A percentile compares a stretch with the other conserved stretches of the same genome.
phyloP scores from a whole-genome alignment of 768 basidiomycete genomes.

The Trametes sanguinea region DNA sequence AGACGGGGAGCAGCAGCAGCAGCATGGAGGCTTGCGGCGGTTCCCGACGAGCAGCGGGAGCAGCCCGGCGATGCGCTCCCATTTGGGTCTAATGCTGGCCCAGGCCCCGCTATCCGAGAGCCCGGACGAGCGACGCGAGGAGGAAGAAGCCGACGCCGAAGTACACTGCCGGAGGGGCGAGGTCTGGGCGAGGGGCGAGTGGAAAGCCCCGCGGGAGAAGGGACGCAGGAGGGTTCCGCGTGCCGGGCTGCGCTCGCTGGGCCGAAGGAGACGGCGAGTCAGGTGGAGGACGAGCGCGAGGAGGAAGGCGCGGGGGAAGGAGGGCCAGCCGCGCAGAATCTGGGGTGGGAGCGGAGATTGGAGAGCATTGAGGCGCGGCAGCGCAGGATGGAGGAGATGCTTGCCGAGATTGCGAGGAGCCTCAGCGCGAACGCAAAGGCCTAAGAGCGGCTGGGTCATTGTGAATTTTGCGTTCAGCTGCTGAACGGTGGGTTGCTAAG shows the following conservation, averaged over 20 bases:
- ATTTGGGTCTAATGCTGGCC: constrained; percentile 9
- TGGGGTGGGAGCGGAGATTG: constrained; percentile 38
- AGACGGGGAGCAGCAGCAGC: not conserved
- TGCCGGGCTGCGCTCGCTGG: no score
- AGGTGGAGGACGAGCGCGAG: constrained; percentile 32
- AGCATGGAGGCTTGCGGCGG: constrained; percentile 4
- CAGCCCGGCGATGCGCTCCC: constrained; percentile 14
- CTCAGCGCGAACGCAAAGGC: constrained; percentile 1
- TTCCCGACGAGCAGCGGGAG: constrained; percentile 22
- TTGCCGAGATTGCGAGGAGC: constrained; percentile 35
- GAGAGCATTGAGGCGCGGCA: constrained; percentile 47
- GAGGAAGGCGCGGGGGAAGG: constrained; percentile 5
- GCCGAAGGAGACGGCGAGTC: constrained; percentile 26
- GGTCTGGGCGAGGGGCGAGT: no score
- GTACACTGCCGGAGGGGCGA: not conserved
- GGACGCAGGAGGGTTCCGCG: no score
- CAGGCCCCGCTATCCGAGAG: constrained; percentile 32
- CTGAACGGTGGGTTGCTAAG: no score
- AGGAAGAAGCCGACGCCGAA: not conserved
- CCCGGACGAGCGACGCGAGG: constrained; percentile 24
- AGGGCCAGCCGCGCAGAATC: constrained; percentile 24
- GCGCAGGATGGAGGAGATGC: constrained; percentile 49
- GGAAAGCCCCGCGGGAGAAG: no score
- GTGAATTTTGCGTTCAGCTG: no score
- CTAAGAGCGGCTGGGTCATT: not conserved